Base-by-base conservation (phyloP, 305 asterid genomes). In the Fraxinus dipetala region DNA sequence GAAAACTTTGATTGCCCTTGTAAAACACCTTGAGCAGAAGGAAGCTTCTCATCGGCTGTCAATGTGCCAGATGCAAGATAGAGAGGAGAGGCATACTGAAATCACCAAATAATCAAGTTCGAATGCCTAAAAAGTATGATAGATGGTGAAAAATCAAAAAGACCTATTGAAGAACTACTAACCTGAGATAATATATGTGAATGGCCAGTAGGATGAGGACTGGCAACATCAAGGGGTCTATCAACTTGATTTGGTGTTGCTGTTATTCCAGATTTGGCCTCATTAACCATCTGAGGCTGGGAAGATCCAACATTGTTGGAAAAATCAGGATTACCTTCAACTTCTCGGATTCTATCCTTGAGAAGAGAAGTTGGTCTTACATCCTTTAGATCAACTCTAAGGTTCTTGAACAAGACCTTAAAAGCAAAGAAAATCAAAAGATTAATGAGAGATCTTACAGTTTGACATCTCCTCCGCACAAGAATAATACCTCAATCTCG, bases 281-380 rank as follows among this genome's bases (percentile, higher is more conserved):
- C 99, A 65, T 88, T 90, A 80, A 85, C 85, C 56, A 89, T 84
- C 80, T 85, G 95, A 77, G 92, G 92, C 84, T 90, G 98, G 59
- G 98, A 87, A 78, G 97, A 79, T 40, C 89, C 97, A 72, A 82
- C 86, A 84, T 96, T 96, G 83, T 86, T 91, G 80, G 98, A 96
- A 89, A 96, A 96, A 92, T 96, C 99, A 26, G 99, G 99, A 85
- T 96, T 95, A 61, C 97, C 98, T 82, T 95, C 99, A 81, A 95
- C 89, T 87, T 91, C 98, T 83, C 99, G 91, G 69, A 90, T 90
- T 81, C 85, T 90, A 80, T 95, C 97, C 90, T 87, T 93, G 78
- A 95, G 98, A 79, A 92, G 96, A 82, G 98, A 91, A 70, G 97
- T 87, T 76, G 98, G 98, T 56, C 87, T 82, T 22, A 96, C 98